Evolutionary conservation across 257 asterid species (phyloP).

Genomic region (Anisodus tanguticus): DNA sequence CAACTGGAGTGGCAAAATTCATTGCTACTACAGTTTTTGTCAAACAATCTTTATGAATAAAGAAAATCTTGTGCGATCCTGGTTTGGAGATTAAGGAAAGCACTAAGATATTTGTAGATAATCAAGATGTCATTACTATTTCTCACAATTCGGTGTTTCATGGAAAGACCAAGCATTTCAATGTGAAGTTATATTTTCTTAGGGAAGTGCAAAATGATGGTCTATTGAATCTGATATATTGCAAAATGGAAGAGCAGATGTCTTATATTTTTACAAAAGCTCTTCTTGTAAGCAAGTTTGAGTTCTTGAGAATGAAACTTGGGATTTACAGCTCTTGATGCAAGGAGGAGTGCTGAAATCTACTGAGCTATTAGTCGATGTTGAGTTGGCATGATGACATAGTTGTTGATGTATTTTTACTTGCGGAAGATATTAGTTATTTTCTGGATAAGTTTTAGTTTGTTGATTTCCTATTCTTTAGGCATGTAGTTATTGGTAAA

Average conservation of each 20-base stretch:
- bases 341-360: neutral
- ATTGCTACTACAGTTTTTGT: neutral
- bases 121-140: neutral
- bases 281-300: neutral
- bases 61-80: neutral
- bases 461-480: no score
- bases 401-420: no score
- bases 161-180: neutral
- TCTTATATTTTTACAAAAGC: neutral
- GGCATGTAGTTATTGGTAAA: no score
- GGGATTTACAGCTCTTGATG: neutral
- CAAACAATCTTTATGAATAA: slow-evolving; percentile 22
- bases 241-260: neutral
- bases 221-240: neutral
- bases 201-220: neutral
- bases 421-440: no score
- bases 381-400: no score
- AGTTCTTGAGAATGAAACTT: neutral
- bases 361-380: neutral
- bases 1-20: neutral
- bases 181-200: neutral
- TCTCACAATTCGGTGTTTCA: neutral
- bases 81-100: neutral
- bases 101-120: neutral
- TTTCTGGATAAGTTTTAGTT: no score